Evolutionary conservation across 805 yeast genomes (phyloP), one percentile per base, ranked within the genome.

Genomic region (Metschnikowia bowlesiae): DNA sequence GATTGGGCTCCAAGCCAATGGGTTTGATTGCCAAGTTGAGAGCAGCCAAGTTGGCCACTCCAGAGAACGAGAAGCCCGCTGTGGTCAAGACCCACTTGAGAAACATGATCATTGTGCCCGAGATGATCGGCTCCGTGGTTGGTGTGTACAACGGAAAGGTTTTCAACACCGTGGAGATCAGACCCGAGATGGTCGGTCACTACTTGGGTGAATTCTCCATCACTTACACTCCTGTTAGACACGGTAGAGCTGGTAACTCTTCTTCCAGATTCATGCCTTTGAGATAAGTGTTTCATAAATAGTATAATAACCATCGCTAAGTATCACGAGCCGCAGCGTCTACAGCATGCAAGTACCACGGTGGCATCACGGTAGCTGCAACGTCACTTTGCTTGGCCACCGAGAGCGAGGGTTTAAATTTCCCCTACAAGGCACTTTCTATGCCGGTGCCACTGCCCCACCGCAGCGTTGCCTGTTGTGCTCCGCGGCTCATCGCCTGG

Each of bases 171-270:
- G 97, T 94, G 77, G 99, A 94, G 80, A 81, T 94, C 80, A 90
- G 82, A 79, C 97, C 99, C 72, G 99, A 94, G 84, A 94, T 94
- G 99, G 91, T 92, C 75, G 98, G 99, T 76, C 97, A 92, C 87
- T 94, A 94, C 95, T 88, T 94, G 71, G 99, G 97, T 82, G 99
- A 94, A 84, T 94, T 94, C 89, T 92, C 99, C 71, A 94, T 94
- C 80, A 83, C 99, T 69, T 94, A 94, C 85, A 88, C 96, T 78
- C 99, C 99, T 75, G 97, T 92, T 76, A 89, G 96, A 84, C 99
- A 95, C 84, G 97, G 97, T 86, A 86, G 94, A 83, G 91, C 95
- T 69, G 96, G 91, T 85, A 79, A 81, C 81, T 87, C 78, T 78
- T 87, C 77, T 71, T 79, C 76, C 76, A 78, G 87, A 77, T 85